These are phyloP conservation scores for Pleodorina starrii DNA, from an alignment of 139 green algal species.

Conservation along the genomic window DNA sequence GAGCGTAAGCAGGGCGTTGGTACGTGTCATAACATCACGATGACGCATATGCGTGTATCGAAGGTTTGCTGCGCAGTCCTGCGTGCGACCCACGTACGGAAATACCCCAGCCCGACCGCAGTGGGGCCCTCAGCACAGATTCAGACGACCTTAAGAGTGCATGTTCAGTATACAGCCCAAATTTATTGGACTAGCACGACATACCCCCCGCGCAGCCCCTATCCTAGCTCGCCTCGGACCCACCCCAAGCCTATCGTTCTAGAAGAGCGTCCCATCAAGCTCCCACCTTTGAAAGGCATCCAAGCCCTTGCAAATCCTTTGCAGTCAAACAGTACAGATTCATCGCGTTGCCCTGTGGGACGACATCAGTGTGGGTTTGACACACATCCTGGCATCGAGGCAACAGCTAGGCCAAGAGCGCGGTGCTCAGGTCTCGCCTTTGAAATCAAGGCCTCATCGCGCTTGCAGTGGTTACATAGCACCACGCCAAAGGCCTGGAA, in stretches of 20 bases:
- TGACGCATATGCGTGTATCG: too few relatives aligned
- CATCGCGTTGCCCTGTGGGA: constrained; percentile 67
- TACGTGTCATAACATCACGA: too few relatives aligned
- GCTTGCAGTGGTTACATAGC: constrained; percentile 70
- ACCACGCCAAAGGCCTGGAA: constrained; percentile 62
- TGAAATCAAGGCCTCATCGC: constrained; percentile 65
- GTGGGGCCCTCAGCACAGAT: neutral
- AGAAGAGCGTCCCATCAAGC: neutral
- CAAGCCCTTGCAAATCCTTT: constrained; percentile 70
- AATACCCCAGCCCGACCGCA: neutral
- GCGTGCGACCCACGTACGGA: neutral
- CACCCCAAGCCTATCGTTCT: neutral
- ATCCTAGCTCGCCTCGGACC: neutral
- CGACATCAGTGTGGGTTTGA: too few relatives aligned
- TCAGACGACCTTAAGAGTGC: too few relatives aligned
- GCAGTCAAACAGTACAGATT: constrained; percentile 71
- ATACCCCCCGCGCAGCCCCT: neutral
- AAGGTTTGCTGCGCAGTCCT: too few relatives aligned
- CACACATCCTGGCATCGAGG: neutral
- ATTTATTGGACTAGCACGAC: neutral
- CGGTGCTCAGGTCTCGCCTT: constrained; percentile 58
- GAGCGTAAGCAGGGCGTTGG: neutral
- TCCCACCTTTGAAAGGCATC: constrained; percentile 62
- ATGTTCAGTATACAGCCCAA: too few relatives aligned
- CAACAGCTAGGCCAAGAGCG: neutral